Evolutionary conservation across 163 green algal species (phyloP), one percentile per base, ranked within the genome.

Genomic region (Scenedesmus sp.): DNA sequence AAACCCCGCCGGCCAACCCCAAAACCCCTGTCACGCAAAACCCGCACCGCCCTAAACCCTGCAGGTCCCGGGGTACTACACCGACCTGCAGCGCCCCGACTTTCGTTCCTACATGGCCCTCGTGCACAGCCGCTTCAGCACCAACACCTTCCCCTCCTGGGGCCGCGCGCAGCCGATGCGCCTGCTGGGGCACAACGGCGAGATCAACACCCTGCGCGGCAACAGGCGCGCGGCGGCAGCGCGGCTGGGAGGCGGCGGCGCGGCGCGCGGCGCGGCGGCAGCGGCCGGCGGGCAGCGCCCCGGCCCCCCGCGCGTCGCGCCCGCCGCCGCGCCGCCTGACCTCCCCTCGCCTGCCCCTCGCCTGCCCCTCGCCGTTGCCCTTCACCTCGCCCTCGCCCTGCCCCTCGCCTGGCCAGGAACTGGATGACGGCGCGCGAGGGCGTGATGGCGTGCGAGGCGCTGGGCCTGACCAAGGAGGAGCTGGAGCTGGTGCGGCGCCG

Each of bases 101-200:
- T 98, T 98, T 87, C 88, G 84, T 36, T 88, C 87, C 42, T 98
- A 97, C 87, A 94, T 98, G 94, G 90, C 93, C 22, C 84, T 98
- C 28, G 93, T 98, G 51, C 95, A 98, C 89, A 94, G 85, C 6
- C 92, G 95, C 74, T 98, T 98, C 86, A 97, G 91, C 69, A 98
- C 95, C 77, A 98, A 98, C 90, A 98, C 95, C 36, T 98, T 98
- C 80, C 95, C 95, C 51, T 90, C 75, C 60, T 98, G 95, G 95
- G 87, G 93, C 62, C 86, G 95, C 39, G 93, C 95, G 2, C 95
- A 98, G 86, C 95, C 95, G 17, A 97, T 98, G 92, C 89, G 95
- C 51, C 90, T 96, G 82, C 76, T 99, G 69, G 95, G 92, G 17
- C 95, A 98, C 91, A 98, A 98, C 81, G 94, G 88, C 33, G 95